Conservation (phyloP, 2,329 filamentous ascomycete genomes). For the Xylariales sp. region DNA sequence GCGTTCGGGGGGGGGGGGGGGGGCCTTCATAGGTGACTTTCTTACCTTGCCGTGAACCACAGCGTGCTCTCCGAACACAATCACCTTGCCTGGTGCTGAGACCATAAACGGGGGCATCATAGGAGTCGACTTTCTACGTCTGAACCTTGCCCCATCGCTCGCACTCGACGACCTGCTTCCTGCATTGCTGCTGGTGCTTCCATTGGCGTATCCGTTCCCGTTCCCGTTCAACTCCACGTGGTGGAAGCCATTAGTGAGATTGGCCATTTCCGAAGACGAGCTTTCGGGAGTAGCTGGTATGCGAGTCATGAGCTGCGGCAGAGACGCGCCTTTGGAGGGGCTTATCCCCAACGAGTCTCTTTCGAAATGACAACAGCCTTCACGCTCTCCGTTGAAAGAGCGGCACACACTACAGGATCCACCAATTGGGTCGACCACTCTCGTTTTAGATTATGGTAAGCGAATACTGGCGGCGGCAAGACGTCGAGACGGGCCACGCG, state of each 20-base stretch:
- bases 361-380: conserved; percentile 16
- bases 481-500: background rate
- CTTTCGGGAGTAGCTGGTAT: conserved; percentile 46
- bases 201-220: conserved; percentile 45
- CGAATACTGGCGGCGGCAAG: background rate
- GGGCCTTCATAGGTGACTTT: conserved; percentile 54
- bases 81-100: conserved; percentile 96
- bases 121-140: conserved; percentile 70
- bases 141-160: conserved; percentile 53
- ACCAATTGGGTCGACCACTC: conserved; percentile 6
- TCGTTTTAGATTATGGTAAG: background rate
- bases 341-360: conserved; percentile 18
- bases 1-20: background rate
- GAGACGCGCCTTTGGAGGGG: conserved; percentile 14
- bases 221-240: conserved; percentile 43
- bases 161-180: conserved; percentile 46
- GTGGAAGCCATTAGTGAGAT: conserved; percentile 48
- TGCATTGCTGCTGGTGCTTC: conserved; percentile 50
- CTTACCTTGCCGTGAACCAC: conserved; percentile 96
- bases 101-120: conserved; percentile 96
- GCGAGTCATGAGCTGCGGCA: conserved; percentile 41
- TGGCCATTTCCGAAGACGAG: conserved; percentile 50
- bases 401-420: background rate
- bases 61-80: conserved; percentile 96
- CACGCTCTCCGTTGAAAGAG: background rate